Evolutionary conservation across 139 green algal species (phyloP), one percentile per base, ranked within the genome.

Genomic region (Chara braunii): DNA sequence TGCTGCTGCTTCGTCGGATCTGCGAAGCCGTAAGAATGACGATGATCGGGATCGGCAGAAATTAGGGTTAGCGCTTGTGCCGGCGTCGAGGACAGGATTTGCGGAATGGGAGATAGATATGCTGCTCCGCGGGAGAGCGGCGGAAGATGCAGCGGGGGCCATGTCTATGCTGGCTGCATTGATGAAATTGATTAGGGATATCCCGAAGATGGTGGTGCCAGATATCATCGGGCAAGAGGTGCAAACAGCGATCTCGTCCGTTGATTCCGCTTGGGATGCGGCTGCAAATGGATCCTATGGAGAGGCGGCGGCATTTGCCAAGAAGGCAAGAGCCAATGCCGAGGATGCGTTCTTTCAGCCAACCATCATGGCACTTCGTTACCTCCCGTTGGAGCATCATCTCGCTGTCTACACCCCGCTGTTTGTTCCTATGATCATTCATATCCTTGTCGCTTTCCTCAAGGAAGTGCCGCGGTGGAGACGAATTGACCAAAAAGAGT

Each of bases 311-410:
- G 5, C 4, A 18, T 60, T 35, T 3, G 63, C 23, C 28, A 14
- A 14, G 3, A 22, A 4, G n/a, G 68, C 68, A 8, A 45, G 64
- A 14, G 18, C 7, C n/a, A 2, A 45, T 6, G 65, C 68, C 3
- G 68, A 75, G 32, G 26, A 74, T 14, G 68, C 68, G 24, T 77
- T 78, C 31, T 75, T 77, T 14, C n/a, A 77, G 37, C 68, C 68
- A 3, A 37, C 37, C 2, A 18, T 77, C 30, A 66, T 79, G 45
- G 23, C 68, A 18, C 32, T 77, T 42, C 68, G 66, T 22, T 77
- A 77, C 51, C 77, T 77, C 66, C 68, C 68, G 2, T 34, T 14
- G 11, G 68, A 77, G 51, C 68, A 77, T 40, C 68, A 77, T 22
- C 28, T 77, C 6, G 68, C 68, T 22, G 32, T 77, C 8, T 77